Conservation (phyloP, 495 filamentous ascomycete genomes). For the Talaromyces ruber region DNA sequence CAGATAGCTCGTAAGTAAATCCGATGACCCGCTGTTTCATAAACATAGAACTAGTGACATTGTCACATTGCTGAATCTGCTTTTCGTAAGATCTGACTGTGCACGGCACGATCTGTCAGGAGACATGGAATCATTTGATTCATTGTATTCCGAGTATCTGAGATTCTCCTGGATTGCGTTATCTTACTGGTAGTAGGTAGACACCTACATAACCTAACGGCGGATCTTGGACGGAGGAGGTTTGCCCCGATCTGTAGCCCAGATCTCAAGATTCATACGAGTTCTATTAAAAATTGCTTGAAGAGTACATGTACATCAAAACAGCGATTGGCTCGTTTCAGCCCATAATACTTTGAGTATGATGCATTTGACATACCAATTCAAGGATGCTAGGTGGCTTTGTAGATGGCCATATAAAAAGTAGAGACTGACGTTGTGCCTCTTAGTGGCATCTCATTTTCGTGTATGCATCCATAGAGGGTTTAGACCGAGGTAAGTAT, state of each 20-base stretch:
- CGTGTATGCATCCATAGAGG: neutral
- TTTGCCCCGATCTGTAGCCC: neutral
- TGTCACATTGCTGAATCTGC: neutral
- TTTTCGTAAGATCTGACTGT: neutral
- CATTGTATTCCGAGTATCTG: neutral
- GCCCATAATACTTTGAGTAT: neutral
- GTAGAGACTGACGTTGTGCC: neutral
- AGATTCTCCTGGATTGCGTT: neutral
- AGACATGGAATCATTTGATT: neutral
- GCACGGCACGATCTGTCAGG: neutral
- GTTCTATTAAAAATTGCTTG: neutral
- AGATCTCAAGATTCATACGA: neutral
- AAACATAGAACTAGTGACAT: neutral
- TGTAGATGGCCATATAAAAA: neutral
- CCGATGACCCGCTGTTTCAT: neutral
- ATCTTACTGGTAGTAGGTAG: neutral
- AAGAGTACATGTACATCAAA: neutral
- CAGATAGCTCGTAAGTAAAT: neutral
- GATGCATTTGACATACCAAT: neutral
- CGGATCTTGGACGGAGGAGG: neutral
- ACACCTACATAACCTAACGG: neutral
- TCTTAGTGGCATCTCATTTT: neutral
- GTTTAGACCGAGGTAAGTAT: neutral
- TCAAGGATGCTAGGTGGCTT: neutral
- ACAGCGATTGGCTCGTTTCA: neutral